A percentile compares a stretch with the other conserved stretches of the same genome.
Conservation (phyloP, 306 rosid species). For the Canavalia gladiata region DNA sequence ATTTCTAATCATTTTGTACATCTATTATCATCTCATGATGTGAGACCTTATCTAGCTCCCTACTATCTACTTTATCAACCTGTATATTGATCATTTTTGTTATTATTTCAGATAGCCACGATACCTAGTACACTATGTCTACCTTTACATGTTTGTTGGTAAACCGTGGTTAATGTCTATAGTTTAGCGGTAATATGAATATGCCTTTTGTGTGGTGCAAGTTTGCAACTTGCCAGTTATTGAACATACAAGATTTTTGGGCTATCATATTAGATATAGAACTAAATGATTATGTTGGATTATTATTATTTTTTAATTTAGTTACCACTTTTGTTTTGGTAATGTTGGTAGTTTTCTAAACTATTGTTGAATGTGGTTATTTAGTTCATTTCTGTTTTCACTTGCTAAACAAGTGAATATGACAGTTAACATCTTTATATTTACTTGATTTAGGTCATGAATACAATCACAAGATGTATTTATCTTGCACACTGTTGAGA, state of each 20-base stretch:
- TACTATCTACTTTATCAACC: neutral
- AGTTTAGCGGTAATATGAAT: neutral
- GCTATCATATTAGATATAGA: neutral
- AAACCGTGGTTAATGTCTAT: neutral
- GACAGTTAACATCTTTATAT: neutral
- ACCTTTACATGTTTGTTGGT: neutral
- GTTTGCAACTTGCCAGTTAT: neutral
- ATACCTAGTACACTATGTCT: neutral
- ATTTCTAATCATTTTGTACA: conserved; percentile 11
- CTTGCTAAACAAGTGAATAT: neutral
- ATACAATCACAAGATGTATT: neutral
- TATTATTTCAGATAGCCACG: neutral
- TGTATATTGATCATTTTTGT: neutral
- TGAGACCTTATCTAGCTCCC: conserved; percentile 17
- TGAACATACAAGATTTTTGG: neutral
- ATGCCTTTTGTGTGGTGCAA: neutral
- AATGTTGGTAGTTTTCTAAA: neutral
- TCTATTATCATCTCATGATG: conserved; percentile 5
- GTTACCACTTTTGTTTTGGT: neutral
- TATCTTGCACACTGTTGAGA: conserved; percentile 1
- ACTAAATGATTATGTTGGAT: neutral
- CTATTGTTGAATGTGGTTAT: conserved; percentile 5
- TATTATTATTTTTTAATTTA: neutral
- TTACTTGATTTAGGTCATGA: conserved; percentile 18
- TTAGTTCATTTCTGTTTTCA: neutral